These are phyloP conservation scores for Fusarium solani-melongenae DNA, from an alignment of 2,329 filamentous ascomycete genomes.

Conservation along the genomic window DNA sequence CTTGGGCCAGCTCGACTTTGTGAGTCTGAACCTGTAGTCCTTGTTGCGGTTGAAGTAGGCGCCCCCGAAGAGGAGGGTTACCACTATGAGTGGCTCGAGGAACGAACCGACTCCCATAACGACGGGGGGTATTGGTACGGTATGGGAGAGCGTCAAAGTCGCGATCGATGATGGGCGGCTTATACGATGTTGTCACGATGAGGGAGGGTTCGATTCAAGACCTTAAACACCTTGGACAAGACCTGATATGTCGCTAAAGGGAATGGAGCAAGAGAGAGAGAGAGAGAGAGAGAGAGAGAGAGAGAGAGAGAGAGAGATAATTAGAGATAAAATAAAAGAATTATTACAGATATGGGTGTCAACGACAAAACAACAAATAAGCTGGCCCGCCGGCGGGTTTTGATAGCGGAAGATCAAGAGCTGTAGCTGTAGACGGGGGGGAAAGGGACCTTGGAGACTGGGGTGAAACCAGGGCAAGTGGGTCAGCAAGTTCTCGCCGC, in stretches of 20 bases:
- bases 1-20: constrained; percentile 33
- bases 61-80: constrained; percentile 57
- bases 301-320: neutral
- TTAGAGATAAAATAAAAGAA: neutral
- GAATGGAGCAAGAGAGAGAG: neutral
- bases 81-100: constrained; percentile 55
- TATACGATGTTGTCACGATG: neutral
- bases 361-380: neutral
- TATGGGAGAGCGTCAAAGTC: neutral
- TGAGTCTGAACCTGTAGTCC: constrained; percentile 47
- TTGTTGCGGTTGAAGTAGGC: constrained; percentile 57
- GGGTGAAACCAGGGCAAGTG: neutral
- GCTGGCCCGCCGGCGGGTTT: constrained; percentile 17
- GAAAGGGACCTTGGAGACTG: neutral
- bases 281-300: neutral
- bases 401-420: constrained; percentile 9
- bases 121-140: neutral
- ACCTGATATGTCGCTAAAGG: neutral
- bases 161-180: neutral
- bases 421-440: neutral
- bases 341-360: neutral
- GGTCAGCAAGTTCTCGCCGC: neutral
- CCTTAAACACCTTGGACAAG: neutral
- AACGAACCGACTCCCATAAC: constrained; percentile 55
- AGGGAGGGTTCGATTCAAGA: neutral